Evolutionary conservation across 306 rosid genomes (phyloP), one percentile per base, ranked within the genome.

Genomic region (Inga leiocalycina): DNA sequence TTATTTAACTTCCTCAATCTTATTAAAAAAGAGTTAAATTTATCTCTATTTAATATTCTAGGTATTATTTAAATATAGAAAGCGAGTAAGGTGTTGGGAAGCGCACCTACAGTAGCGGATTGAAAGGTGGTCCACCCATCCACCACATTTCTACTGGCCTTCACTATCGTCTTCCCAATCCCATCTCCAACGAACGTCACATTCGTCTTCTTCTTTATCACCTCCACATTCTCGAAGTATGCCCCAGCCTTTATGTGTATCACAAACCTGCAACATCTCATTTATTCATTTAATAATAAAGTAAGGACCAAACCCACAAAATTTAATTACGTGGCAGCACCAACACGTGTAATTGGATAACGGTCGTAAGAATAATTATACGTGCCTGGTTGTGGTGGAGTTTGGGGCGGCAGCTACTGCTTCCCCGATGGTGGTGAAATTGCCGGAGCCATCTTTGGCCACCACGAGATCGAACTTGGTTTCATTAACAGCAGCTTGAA

Each of bases 81-180:
- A 44, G 74, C 10, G 5, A 71, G 52, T 1, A 20, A n/a, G 56
- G 35, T 22, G 75, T 44, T 72, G 14, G 57, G 37, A 46, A 24
- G 88, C 92, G 70, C 14, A 92, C 98, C 98, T 49, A 94, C 92
- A 15, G 98, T 94, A 77, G 98, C 98, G 6, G 98, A 94, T 48
- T 89, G 96, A 77, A 94, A 94, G 76, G 98, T 94, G 54, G 97
- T 94, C 97, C 93, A 94, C 19, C 96, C 94, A 14, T 91, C 98
- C 10, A 90, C 90, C 24, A 91, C 96, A 66, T 90, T 94, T 85
- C 98, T 81, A 64, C 87, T 79, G 20, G 74, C 96, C 80, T 94
- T 94, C 80, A 94, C 87, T n/a, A 92, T 65, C 10, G 97, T 94
- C 86, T 90, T 91, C 24, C 91, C 96, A 52, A 91, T 94, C 34